A percentile compares a stretch with the other conserved stretches of the same genome.
These are phyloP conservation scores for Diddensiella caesifluorescens DNA, from an alignment of 805 yeast species.

Conservation along the genomic window DNA sequence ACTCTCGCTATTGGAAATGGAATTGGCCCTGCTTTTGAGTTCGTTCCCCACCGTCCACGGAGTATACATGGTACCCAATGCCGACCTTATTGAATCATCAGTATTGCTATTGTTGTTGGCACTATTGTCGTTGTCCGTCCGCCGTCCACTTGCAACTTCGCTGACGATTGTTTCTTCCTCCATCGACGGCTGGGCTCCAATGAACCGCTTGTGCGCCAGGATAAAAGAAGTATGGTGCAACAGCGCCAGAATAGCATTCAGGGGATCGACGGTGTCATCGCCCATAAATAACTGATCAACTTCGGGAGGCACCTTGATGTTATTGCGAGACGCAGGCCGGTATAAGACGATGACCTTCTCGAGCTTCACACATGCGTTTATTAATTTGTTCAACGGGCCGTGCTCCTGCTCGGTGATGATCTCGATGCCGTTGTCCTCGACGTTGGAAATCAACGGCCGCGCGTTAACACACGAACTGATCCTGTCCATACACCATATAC, in stretches of 20 bases:
- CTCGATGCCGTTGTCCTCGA: conserved; percentile 37
- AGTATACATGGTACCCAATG: conserved; percentile 6
- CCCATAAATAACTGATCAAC: conserved; percentile 26
- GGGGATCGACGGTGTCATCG: conserved; percentile 25
- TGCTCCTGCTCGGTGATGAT: conserved; percentile 28
- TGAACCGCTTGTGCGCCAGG: conserved; percentile 32
- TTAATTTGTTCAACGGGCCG: conserved; percentile 30
- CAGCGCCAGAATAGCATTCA: conserved; percentile 26
- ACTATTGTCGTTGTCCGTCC: conserved; percentile 1
- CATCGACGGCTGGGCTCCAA: conserved; percentile 8
- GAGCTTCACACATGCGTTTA: conserved; percentile 31
- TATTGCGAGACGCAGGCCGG: conserved; percentile 29
- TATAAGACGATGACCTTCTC: conserved; percentile 37
- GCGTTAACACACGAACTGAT: conserved; percentile 38
- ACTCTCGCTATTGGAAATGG: too few species aligned
- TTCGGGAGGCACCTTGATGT: conserved; percentile 21
- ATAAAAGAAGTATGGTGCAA: conserved; percentile 30
- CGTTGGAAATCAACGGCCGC: conserved; percentile 35
- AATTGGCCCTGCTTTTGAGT: too few species aligned
- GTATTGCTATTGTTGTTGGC: background rate
- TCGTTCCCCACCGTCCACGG: conserved; percentile 7
- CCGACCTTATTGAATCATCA: conserved; percentile 1
- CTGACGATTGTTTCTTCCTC: conserved; percentile 16
- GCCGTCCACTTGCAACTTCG: conserved; percentile 6
- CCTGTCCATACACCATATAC: conserved; percentile 37